Evolutionary conservation across 306 rosid species (phyloP).

Genomic region (Carpinus fangiana): DNA sequence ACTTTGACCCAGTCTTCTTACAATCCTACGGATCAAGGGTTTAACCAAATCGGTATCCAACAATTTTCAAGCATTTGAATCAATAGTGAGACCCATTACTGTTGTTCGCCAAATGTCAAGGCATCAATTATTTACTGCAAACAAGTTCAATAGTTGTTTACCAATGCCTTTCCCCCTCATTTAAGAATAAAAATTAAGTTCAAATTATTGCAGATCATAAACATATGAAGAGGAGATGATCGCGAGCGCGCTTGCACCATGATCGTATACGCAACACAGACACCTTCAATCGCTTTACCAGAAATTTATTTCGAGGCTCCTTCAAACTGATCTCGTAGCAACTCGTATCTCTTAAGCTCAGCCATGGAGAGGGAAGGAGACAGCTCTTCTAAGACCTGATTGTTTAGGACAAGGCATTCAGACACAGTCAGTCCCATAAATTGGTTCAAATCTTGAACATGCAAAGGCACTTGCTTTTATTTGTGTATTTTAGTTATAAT

Average conservation of each 20-base stretch:
- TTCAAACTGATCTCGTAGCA: conserved; percentile 86
- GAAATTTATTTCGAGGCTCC: conserved; percentile 60
- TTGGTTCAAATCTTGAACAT: not conserved
- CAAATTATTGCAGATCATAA: not conserved
- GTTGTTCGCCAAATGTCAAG: too few species aligned
- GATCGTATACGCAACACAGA: not conserved
- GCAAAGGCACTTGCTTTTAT: not conserved
- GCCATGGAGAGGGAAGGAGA: conserved; percentile 77
- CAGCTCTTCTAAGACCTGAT: conserved; percentile 71
- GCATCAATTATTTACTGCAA: too few species aligned
- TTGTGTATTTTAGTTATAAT: not conserved
- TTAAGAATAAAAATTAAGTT: not conserved
- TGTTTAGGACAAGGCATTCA: conserved; percentile 25
- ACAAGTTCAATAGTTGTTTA: not conserved
- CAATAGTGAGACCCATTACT: too few species aligned
- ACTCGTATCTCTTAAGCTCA: conserved; percentile 80
- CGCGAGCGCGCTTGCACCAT: not conserved
- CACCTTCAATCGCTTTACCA: not conserved
- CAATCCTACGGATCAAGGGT: too few species aligned
- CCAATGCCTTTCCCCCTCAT: not conserved
- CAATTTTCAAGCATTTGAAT: too few species aligned
- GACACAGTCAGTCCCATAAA: conserved; percentile 7
- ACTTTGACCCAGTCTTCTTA: too few species aligned
- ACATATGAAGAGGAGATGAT: not conserved
- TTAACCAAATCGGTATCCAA: too few species aligned